Evolutionary conservation across 306 rosid species (phyloP).

Genomic region (Abrus precatorius): DNA sequence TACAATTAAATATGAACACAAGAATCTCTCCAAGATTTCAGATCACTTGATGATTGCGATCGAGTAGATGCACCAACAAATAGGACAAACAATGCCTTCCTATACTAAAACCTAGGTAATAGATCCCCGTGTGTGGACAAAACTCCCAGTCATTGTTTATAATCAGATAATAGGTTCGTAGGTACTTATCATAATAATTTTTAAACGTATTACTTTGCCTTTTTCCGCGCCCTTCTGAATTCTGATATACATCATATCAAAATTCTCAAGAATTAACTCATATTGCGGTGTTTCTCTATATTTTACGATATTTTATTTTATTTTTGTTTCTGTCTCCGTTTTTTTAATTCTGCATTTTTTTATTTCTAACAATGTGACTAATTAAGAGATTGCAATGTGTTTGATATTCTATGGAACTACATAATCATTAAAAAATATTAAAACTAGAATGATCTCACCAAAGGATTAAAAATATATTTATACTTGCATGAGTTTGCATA

Average conservation of each 20-base stretch:
- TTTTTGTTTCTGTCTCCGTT: too few relatives aligned
- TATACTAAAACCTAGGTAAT: conserved; percentile 2
- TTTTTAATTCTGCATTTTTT: too few relatives aligned
- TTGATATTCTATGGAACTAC: too few relatives aligned
- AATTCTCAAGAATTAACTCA: too few relatives aligned
- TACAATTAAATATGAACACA: neutral
- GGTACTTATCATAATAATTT: conserved; percentile 6
- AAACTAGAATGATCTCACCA: too few relatives aligned
- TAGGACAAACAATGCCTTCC: conserved; percentile 52
- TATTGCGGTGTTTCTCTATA: too few relatives aligned
- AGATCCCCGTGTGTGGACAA: conserved; percentile 22
- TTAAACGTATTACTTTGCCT: conserved; percentile 17
- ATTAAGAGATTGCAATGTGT: too few relatives aligned
- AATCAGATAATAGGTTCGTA: neutral
- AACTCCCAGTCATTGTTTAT: neutral
- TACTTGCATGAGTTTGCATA: neutral
- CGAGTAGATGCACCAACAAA: conserved; percentile 43
- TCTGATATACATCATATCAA: neutral
- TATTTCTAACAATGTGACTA: too few relatives aligned
- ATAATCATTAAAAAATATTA: too few relatives aligned
- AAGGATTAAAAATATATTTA: too few relatives aligned
- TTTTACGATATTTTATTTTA: too few relatives aligned
- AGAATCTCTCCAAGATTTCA: conserved; percentile 63
- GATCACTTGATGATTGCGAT: conserved; percentile 57
- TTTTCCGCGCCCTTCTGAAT: neutral